Base-by-base conservation (phyloP, 2,329 filamentous ascomycete species). In the Knufia fluminis region DNA sequence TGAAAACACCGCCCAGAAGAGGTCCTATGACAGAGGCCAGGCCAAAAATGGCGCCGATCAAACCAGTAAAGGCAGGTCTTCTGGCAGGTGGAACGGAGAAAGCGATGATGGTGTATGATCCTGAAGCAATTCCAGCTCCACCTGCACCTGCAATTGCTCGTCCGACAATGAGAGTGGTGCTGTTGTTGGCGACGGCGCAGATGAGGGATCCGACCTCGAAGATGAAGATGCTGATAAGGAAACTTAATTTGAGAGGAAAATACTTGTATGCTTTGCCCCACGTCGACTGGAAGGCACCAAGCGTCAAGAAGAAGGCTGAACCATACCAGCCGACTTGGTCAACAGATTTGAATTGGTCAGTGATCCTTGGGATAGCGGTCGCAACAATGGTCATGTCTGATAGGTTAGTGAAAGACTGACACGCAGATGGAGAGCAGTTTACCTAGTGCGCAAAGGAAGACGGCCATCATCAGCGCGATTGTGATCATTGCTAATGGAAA, bases 31-130 rank as follows among this genome's bases (percentile, higher is more conserved):
- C 60, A 28, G 56, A 57, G 14, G 61, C 61, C 14, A 61, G 44
- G 22, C 61, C 61, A 45, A 59, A 64, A 1, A 56, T 50, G 14
- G 57, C 57, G 9, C 61, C 61, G 24, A 62, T 51, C 33, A 62
- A 8, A 14, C 61, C 62, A 8, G 69, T 73, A 54, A 75, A 76
- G 0, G 68, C 66, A 2, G 74, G 73, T 26, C 74, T 67, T 50
- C 69, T 65, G 23, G 60, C 59, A 9, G 75, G 64, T 8, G 72
- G 68, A 0, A 74, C 69, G 9, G 67, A 68, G 48, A 66, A 66
- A 3, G 70, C 66, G 16, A 77, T 63, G 52, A 77, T 75, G 22
- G 74, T 62, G 38, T 74, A 69, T 7, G 47, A 54, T 7, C 67
- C 67, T 6, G 56, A 54, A 2, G 59, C 53, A 20, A 67, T 57